phyloP scores from a whole-genome alignment of 176 grass and related monocot species.

The Musa beccarii region DNA sequence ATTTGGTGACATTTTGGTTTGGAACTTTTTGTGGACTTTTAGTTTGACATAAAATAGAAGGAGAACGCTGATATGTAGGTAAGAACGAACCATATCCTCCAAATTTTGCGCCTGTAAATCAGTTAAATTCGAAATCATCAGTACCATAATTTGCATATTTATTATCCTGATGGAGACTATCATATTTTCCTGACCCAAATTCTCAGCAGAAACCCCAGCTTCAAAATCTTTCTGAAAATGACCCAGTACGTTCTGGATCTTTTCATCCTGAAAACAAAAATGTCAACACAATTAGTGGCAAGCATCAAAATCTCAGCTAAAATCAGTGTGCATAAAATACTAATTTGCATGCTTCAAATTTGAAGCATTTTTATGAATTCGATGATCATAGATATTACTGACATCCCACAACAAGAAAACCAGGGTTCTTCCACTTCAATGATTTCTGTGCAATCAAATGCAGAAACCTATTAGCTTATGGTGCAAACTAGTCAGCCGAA shows the following conservation, averaged over 20 bases:
- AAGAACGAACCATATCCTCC: slow-evolving; percentile 97
- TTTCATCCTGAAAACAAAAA: slow-evolving; percentile 63
- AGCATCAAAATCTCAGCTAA: slow-evolving; percentile 11
- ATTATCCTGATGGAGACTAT: slow-evolving; percentile 13
- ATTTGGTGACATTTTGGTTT: slow-evolving; percentile 40
- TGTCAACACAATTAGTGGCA: slow-evolving; percentile 3
- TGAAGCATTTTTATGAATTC: background rate
- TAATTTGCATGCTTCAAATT: too few species aligned
- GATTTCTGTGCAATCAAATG: too few species aligned
- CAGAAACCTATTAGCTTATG: too few species aligned
- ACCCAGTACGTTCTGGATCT: slow-evolving; percentile 63
- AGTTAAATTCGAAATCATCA: slow-evolving; percentile 26
- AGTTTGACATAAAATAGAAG: slow-evolving; percentile 41
- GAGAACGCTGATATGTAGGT: slow-evolving; percentile 79
- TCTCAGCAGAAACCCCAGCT: slow-evolving; percentile 76
- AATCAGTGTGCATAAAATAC: background rate
- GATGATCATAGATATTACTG: background rate
- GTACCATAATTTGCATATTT: slow-evolving; percentile 18
- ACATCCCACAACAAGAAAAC: background rate
- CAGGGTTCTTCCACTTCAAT: background rate
- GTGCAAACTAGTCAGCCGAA: too few species aligned
- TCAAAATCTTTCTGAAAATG: slow-evolving; percentile 96
- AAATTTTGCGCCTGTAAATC: slow-evolving; percentile 70
- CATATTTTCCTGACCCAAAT: slow-evolving; percentile 62
- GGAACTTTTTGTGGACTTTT: slow-evolving; percentile 51